phyloP scores from a whole-genome alignment of 768 basidiomycete genomes.

The Termitomyces sp. region DNA sequence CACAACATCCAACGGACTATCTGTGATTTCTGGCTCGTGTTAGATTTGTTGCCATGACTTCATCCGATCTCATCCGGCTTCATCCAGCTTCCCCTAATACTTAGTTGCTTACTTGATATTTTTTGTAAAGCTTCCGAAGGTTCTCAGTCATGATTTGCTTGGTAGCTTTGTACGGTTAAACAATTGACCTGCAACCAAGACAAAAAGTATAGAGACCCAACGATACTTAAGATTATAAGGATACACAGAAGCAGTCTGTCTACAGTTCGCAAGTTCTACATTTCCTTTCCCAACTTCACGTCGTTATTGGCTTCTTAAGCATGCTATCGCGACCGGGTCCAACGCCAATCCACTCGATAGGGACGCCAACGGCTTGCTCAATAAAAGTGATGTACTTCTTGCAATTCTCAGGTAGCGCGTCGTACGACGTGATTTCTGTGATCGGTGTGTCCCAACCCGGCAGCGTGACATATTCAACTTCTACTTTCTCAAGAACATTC shows the following conservation, averaged over 20 bases:
- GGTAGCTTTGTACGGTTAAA: not conserved
- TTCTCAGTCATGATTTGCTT: not conserved
- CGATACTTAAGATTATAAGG: slow-evolving; percentile 3
- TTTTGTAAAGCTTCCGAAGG: no score
- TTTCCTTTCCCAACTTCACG: not conserved
- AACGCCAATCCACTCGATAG: slow-evolving; percentile 89
- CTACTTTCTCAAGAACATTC: slow-evolving; percentile 68
- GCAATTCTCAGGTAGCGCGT: slow-evolving; percentile 79
- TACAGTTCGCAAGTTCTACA: not conserved
- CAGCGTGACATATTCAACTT: slow-evolving; percentile 84
- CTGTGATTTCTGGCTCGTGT: not conserved
- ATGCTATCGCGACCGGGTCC: slow-evolving; percentile 85
- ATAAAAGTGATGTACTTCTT: slow-evolving; percentile 84
- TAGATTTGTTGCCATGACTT: no score
- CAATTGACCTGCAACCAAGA: not conserved
- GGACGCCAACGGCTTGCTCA: slow-evolving; percentile 65
- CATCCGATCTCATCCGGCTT: not conserved
- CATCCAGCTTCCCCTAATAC: not conserved
- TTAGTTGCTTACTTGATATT: not conserved
- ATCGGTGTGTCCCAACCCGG: slow-evolving; percentile 91
- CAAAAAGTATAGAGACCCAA: not conserved
- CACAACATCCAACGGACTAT: no score
- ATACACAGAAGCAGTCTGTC: not conserved
- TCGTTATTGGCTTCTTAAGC: slow-evolving; percentile 25
- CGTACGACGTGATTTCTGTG: slow-evolving; percentile 52